phyloP scores from a whole-genome alignment of 179 eudicot genomes.

The Dionaea muscipula region DNA sequence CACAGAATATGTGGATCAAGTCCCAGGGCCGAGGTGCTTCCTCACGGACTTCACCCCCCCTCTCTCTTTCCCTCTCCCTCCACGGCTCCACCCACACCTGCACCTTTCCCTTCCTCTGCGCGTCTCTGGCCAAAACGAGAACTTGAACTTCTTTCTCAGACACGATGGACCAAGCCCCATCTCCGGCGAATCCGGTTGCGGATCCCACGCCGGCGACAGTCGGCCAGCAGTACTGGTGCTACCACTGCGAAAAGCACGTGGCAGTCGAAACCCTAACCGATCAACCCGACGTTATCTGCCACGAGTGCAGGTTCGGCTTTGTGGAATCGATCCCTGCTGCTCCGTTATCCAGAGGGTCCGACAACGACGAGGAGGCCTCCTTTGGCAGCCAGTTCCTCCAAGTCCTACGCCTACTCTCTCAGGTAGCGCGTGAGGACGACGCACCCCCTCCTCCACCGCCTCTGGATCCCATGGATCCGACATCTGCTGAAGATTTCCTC shows the following conservation, averaged over 20 bases:
- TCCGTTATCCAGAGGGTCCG: conserved; percentile 11
- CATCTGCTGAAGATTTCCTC: conserved; percentile 39
- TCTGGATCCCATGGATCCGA: conserved; percentile 13
- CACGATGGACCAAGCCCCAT: conserved; percentile 27
- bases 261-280: conserved; percentile 39
- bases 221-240: conserved; percentile 51
- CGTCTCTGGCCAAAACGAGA: no score
- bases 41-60: no score
- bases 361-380: conserved; percentile 24
- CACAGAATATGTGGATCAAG: no score
- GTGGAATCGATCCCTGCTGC: conserved; percentile 31
- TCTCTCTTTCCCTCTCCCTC: no score
- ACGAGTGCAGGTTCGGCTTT: conserved; percentile 67
- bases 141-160: no score
- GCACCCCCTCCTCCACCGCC: conserved; percentile 39
- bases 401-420: conserved; percentile 55
- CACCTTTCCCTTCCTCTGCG: no score
- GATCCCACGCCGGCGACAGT: conserved; percentile 14
- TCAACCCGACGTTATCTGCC: conserved; percentile 44
- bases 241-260: conserved; percentile 75
- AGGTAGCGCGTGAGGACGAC: conserved; percentile 61
- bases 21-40: no score
- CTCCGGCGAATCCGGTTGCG: conserved; percentile 15
- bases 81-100: no score
- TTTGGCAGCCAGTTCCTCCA: conserved; percentile 50